phyloP scores from a whole-genome alignment of 2,329 filamentous ascomycete genomes.

The Fusarium solani-melongenae region DNA sequence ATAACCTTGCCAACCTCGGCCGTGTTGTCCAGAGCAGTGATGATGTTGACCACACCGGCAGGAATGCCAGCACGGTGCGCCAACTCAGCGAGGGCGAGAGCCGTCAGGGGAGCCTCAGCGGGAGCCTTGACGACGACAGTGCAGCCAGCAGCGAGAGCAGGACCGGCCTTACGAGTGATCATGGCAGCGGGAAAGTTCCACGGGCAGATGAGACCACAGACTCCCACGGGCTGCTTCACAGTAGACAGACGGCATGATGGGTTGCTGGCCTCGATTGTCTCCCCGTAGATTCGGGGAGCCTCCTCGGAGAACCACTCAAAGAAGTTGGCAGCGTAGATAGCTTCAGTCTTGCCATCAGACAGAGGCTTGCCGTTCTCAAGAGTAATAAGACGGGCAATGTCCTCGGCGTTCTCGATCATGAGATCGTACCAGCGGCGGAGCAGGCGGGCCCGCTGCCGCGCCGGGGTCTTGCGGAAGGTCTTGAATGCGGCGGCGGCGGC shows the following conservation, averaged over 20 bases:
- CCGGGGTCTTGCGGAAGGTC: constrained; percentile 69
- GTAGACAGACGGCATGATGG: constrained; percentile 64
- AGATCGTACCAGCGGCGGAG: constrained; percentile 75
- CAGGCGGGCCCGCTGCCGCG: constrained; percentile 68
- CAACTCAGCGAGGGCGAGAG: constrained; percentile 85
- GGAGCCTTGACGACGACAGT: constrained; percentile 88
- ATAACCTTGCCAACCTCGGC: constrained; percentile 75
- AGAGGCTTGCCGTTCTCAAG: constrained; percentile 79
- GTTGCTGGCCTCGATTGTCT: constrained; percentile 66
- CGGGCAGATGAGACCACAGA: constrained; percentile 50
- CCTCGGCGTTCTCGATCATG: constrained; percentile 73
- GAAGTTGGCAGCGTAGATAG: constrained; percentile 68
- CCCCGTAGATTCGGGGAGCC: constrained; percentile 61
- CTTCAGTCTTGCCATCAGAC: constrained; percentile 68
- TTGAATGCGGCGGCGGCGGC: constrained; percentile 70
- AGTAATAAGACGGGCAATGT: constrained; percentile 74
- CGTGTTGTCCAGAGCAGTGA: constrained; percentile 83
- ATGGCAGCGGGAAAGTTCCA: constrained; percentile 71
- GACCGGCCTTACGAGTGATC: constrained; percentile 59
- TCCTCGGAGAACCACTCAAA: constrained; percentile 75
- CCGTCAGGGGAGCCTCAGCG: constrained; percentile 88
- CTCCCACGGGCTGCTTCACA: constrained; percentile 48
- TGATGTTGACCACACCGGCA: constrained; percentile 86
- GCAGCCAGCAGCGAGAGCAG: constrained; percentile 76
- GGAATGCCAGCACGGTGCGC: constrained; percentile 87